Evolutionary conservation across 768 basidiomycete species (phyloP).

Genomic region (Pleurotus cornucopiae): DNA sequence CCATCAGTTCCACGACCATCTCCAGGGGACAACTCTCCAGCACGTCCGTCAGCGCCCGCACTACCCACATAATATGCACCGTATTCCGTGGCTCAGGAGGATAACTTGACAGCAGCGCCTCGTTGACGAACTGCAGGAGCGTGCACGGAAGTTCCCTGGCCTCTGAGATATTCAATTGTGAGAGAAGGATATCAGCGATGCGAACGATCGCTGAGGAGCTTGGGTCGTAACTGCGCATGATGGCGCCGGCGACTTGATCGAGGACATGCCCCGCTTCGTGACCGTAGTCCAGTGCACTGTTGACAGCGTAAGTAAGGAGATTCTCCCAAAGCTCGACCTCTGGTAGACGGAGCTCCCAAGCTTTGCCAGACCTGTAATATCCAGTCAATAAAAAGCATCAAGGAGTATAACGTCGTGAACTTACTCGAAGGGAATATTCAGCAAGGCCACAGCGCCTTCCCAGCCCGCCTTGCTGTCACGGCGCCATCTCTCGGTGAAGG

Average conservation of each 20-base stretch:
- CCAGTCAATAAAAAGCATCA: constrained; percentile 6
- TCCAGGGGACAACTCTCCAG: constrained; percentile 55
- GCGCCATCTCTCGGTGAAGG: constrained; percentile 54
- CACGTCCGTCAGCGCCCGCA: constrained; percentile 47
- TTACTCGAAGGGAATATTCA: constrained; percentile 62
- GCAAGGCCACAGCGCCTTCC: constrained; percentile 51
- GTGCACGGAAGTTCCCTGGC: constrained; percentile 47
- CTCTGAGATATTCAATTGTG: constrained; percentile 46
- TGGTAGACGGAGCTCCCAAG: constrained; percentile 51
- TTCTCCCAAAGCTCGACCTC: constrained; percentile 60
- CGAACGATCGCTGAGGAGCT: constrained; percentile 42
- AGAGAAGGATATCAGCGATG: constrained; percentile 59
- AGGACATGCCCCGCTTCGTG: constrained; percentile 49
- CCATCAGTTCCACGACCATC: constrained; percentile 40
- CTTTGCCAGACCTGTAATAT: constrained; percentile 28
- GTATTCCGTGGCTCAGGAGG: constrained; percentile 57
- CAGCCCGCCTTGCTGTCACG: constrained; percentile 39
- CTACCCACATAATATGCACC: constrained; percentile 57
- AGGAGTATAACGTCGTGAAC: constrained; percentile 19
- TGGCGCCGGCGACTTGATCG: constrained; percentile 47
- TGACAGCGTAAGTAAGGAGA: constrained; percentile 45
- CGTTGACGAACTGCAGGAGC: constrained; percentile 57
- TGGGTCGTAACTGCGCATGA: constrained; percentile 36
- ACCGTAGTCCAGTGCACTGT: constrained; percentile 59
- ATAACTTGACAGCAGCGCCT: constrained; percentile 57